phyloP scores from a whole-genome alignment of 768 basidiomycete species.

The Russula dissimulans region DNA sequence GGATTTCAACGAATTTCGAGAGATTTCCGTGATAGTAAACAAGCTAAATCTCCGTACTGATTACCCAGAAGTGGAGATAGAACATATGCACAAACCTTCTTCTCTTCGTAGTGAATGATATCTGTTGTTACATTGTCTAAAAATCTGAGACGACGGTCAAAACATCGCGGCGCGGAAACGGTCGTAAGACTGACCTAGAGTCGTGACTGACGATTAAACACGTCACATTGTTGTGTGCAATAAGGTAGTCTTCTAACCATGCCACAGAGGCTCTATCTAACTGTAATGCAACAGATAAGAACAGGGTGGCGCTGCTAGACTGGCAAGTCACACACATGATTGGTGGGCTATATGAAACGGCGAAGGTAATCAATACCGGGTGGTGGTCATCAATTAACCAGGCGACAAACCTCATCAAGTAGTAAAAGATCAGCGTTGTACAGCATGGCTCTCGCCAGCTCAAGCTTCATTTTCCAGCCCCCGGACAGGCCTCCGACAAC shows the following conservation, averaged over 20 bases:
- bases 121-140: conserved; percentile 93
- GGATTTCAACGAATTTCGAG: conserved; percentile 77
- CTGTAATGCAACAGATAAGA: conserved; percentile 29
- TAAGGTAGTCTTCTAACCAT: conserved; percentile 89
- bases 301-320: conserved; percentile 16
- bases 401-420: conserved; percentile 61
- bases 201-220: conserved; percentile 95
- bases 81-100: conserved; percentile 49
- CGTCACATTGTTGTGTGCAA: conserved; percentile 72
- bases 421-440: conserved; percentile 84
- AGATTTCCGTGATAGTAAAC: conserved; percentile 93
- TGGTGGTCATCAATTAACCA: conserved; percentile 5
- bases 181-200: conserved; percentile 59
- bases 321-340: conserved; percentile 55
- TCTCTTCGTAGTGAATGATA: conserved; percentile 93
- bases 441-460: conserved; percentile 91
- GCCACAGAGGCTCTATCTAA: conserved; percentile 76
- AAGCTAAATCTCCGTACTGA: conserved; percentile 40
- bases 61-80: conserved; percentile 14
- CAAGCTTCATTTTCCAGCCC: conserved; percentile 99
- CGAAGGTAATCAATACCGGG: conserved; percentile 12
- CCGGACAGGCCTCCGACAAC: conserved; percentile 86
- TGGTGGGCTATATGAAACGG: conserved; percentile 84
- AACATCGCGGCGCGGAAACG: not conserved
- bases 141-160: conserved; percentile 45